Conservation (phyloP, 139 green algal genomes). For the Chlorella sp. region DNA sequence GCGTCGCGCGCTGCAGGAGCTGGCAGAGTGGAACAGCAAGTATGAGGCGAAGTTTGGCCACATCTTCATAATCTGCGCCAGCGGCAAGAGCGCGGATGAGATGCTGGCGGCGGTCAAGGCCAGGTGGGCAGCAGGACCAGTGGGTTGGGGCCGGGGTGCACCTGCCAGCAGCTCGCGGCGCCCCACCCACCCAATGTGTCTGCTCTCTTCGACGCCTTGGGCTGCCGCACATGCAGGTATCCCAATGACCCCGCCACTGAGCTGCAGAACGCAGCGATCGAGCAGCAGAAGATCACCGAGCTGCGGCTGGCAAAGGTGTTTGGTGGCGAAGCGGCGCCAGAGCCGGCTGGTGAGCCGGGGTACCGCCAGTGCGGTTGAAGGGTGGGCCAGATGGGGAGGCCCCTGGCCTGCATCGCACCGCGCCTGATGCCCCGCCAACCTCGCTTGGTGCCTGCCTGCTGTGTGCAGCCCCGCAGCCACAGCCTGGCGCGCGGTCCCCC, state of each 20-base stretch:
- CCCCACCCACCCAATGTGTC: too few relatives aligned
- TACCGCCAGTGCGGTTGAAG: too few relatives aligned
- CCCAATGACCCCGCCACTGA: constrained; percentile 68
- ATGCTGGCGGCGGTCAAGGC: constrained; percentile 67
- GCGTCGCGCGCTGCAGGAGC: constrained; percentile 36
- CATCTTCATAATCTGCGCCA: constrained; percentile 95
- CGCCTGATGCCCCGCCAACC: too few relatives aligned
- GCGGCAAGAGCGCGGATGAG: constrained; percentile 62
- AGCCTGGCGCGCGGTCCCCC: constrained; percentile 57
- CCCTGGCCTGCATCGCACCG: too few relatives aligned
- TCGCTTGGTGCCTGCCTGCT: too few relatives aligned
- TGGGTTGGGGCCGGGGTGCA: too few relatives aligned
- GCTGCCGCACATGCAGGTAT: constrained; percentile 30
- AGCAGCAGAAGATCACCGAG: constrained; percentile 98
- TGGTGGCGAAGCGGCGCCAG: not conserved
- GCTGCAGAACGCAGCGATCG: constrained; percentile 65
- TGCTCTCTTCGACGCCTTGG: not conserved
- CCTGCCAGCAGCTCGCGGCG: too few relatives aligned
- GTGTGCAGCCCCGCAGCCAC: not conserved
- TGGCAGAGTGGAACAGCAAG: constrained; percentile 66
- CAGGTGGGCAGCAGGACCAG: too few relatives aligned
- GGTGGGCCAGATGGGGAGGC: too few relatives aligned
- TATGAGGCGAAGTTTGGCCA: constrained; percentile 90
- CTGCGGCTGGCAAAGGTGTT: constrained; percentile 75
- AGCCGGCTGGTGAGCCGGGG: too few relatives aligned